phyloP scores from a whole-genome alignment of 805 yeast genomes.

The Metschnikowia gruessii region DNA sequence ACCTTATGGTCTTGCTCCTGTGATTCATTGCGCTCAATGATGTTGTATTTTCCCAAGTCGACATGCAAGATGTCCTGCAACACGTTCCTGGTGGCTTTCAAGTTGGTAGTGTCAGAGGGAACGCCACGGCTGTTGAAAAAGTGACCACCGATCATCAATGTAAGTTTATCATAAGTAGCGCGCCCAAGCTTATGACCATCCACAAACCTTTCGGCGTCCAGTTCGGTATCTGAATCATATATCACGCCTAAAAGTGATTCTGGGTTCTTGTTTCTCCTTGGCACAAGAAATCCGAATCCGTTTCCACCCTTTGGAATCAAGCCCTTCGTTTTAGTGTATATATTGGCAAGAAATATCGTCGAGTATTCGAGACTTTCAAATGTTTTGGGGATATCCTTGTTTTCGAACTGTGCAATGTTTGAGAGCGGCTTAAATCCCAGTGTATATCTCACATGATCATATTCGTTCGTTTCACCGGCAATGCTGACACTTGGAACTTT shows the following conservation, averaged over 20 bases:
- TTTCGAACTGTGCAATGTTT: conserved; percentile 20
- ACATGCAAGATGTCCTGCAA: conserved; percentile 26
- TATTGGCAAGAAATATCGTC: conserved; percentile 63
- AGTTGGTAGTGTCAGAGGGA: conserved; percentile 29
- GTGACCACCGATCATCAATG: conserved; percentile 92
- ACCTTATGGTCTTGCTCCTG: conserved; percentile 11
- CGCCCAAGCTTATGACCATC: conserved; percentile 16
- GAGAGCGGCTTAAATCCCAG: conserved; percentile 45
- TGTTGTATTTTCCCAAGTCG: conserved; percentile 21
- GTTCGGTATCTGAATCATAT: conserved; percentile 83
- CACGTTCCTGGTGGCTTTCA: conserved; percentile 28
- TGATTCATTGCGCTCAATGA: conserved; percentile 30
- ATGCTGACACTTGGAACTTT: conserved; percentile 12
- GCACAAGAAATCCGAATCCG: conserved; percentile 91
- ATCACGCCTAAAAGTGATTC: conserved; percentile 78
- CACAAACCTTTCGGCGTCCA: conserved; percentile 32
- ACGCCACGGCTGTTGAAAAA: conserved; percentile 31
- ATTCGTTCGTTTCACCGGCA: conserved; percentile 16
- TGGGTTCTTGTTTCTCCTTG: conserved; percentile 47
- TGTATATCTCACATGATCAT: conserved; percentile 61
- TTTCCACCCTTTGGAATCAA: conserved; percentile 36
- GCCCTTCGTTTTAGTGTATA: conserved; percentile 46
- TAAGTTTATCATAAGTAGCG: conserved; percentile 60
- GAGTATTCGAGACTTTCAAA: conserved; percentile 38
- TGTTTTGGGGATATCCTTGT: conserved; percentile 8